A percentile compares a stretch with the other conserved stretches of the same genome.
phyloP scores from a whole-genome alignment of 176 grass and related monocot genomes.

The Stipa capillata region DNA sequence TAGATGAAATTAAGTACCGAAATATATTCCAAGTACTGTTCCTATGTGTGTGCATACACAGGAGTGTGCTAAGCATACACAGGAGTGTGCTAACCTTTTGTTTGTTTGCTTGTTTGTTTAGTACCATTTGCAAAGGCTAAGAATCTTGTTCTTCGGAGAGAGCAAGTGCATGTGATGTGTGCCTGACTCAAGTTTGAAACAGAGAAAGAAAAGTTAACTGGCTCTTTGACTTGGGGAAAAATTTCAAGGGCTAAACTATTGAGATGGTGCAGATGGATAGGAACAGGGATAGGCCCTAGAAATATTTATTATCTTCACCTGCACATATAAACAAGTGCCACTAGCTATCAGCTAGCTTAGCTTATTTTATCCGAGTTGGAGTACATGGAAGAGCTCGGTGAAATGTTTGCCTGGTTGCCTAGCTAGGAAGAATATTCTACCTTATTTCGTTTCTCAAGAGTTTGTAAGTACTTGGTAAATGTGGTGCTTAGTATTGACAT shows the following conservation, averaged over 20 bases:
- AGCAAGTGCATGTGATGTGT: slow-evolving; percentile 6
- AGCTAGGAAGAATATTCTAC: background rate
- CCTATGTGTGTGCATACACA: too few species aligned
- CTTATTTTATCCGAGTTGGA: background rate
- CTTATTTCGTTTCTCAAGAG: background rate
- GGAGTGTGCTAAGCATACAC: too few species aligned
- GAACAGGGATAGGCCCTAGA: background rate
- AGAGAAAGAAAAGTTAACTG: background rate
- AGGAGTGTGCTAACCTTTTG: background rate
- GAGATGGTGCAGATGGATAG: background rate
- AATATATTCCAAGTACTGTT: background rate
- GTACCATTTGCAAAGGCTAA: slow-evolving; percentile 9
- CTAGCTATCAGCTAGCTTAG: background rate
- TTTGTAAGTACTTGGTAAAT: background rate
- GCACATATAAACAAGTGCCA: background rate
- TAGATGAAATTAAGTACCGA: too few species aligned
- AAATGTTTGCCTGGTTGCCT: background rate
- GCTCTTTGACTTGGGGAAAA: background rate
- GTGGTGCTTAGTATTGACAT: too few species aligned
- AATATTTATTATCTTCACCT: background rate
- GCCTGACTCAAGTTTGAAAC: background rate
- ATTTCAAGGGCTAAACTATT: background rate
- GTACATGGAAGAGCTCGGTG: background rate
- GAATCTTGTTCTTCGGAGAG: background rate
- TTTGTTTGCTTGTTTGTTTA: background rate